Base-by-base conservation (phyloP, 768 basidiomycete species). In the Cystobasidium onofrii region DNA sequence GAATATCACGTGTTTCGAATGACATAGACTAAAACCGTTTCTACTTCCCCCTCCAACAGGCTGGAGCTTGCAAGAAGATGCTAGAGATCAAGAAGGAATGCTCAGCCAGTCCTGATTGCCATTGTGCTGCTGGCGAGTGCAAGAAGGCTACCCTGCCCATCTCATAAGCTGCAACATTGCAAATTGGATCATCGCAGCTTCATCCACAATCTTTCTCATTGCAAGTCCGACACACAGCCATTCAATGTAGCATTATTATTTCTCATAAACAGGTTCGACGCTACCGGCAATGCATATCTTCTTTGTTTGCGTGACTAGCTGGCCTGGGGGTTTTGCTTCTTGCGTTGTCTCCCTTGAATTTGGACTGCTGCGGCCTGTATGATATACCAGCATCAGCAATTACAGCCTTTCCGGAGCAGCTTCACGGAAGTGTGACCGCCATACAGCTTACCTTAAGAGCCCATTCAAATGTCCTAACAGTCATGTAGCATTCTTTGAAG, bases 401-500 rank as follows among this genome's bases (percentile, higher is more conserved):
- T n/a, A n/a, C n/a, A n/a, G n/a, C n/a, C n/a, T n/a, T n/a, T n/a
- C n/a, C n/a, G n/a, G n/a, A n/a, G n/a, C n/a, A n/a, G n/a, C n/a
- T n/a, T n/a, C n/a, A n/a, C n/a, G n/a, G n/a, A n/a, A n/a, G n/a
- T n/a, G n/a, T n/a, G n/a, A n/a, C n/a, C n/a, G n/a, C n/a, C n/a
- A n/a, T n/a, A n/a, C n/a, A n/a, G 9, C 55, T 78, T 36, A 72
- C 78, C 73, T 77, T 75, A 46, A 82, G 61, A 27, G 78, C 82
- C 73, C 86, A 83, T 64, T 92, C 88, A 29, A 97, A 79, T 73
- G 84, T 85, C 74, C 81, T 80, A 17, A 85, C 90, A 13, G 88
- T 90, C 67, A 84, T 82, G 77, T 89, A 85, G 75, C 89, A 89
- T 77, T 99, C 96, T 76, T 83, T 82, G 77, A 87, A 84, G 15